phyloP scores from a whole-genome alignment of 805 yeast species.

The Ogataea pilisensis region DNA sequence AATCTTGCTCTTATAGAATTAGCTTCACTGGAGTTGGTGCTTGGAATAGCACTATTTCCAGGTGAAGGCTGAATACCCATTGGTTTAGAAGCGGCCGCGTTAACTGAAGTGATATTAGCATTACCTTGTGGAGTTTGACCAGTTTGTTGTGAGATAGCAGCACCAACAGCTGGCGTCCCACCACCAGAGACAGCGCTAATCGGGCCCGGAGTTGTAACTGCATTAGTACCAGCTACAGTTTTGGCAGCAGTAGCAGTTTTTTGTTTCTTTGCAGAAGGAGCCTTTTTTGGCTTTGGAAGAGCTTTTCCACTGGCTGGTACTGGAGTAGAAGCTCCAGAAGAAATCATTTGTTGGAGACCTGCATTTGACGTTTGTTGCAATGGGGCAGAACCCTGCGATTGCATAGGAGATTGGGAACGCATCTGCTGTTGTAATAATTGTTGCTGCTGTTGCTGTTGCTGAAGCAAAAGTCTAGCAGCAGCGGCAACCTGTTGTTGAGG shows the following conservation, averaged over 20 bases:
- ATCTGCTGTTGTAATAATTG: constrained; percentile 10
- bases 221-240: neutral
- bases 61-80: neutral
- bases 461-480: constrained; percentile 5
- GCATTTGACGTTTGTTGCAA: constrained; percentile 5
- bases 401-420: constrained; percentile 14
- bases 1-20: constrained; percentile 46
- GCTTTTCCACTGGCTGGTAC: constrained; percentile 6
- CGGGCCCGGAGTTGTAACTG: neutral
- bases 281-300: neutral
- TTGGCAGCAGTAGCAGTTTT: constrained; percentile 6
- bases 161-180: neutral
- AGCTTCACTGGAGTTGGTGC: constrained; percentile 25
- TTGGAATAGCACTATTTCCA: neutral
- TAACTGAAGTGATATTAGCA: constrained; percentile 42
- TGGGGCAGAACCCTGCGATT: constrained; percentile 2
- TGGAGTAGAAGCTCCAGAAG: constrained; percentile 1
- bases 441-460: constrained; percentile 6
- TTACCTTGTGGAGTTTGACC: constrained; percentile 14
- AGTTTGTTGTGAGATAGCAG: neutral
- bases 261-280: constrained; percentile 1
- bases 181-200: neutral
- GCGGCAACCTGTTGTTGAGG: constrained; percentile 7
- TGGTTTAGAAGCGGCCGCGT: constrained; percentile 41
- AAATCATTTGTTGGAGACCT: constrained; percentile 10